Evolutionary conservation across 2,329 filamentous ascomycete species (phyloP), one percentile per base, ranked within the genome.

Genomic region (Arthrobotrys pseudoclavata): DNA sequence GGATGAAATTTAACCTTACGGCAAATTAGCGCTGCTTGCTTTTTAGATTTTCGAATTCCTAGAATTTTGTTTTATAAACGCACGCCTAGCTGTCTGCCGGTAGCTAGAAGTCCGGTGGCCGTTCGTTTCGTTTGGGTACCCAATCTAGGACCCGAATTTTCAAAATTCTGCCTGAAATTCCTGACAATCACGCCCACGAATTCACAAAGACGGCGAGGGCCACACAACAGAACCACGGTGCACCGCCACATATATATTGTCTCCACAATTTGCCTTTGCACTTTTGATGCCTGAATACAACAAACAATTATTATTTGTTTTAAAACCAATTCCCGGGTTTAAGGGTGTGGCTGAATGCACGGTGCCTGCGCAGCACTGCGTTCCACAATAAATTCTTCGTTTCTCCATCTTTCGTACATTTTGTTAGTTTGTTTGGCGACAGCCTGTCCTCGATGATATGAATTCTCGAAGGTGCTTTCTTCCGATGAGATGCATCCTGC

Each of bases 41-140:
- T 20, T n/a, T 40, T 12, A 12, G 12, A 5, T 15, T 40, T n/a
- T 40, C 34, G 34, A 40, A 40, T 15, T 40, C 37, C 13, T 20
- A 20, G 18, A 45, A 18, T 4, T 50, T 50, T 12, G 3, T n/a
- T 24, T 24, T 50, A 47, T 24, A 24, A 50, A 50, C 18, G 47
- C 47, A 50, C 22, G 47, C 47, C 47, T 50, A 20, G 47, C 47
- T 15, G 47, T 50, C 47, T 24, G 47, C 47, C 47, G 18, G n/a
- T 18, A 42, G 40, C n/a, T 45, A 10, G n/a, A 7, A 1, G 42
- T 3, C 2, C 34, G 3, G 2, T 5, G 3, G 42, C 42, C n/a
- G n/a, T 45, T 40, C 7, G 29, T 7, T 4, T 4, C 29, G 29
- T 31, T 31, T 31, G 29, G 29, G 4, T 7, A 31, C 29, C 34